Conservation (phyloP, 345 rosid species). For the Brassica juncea region DNA sequence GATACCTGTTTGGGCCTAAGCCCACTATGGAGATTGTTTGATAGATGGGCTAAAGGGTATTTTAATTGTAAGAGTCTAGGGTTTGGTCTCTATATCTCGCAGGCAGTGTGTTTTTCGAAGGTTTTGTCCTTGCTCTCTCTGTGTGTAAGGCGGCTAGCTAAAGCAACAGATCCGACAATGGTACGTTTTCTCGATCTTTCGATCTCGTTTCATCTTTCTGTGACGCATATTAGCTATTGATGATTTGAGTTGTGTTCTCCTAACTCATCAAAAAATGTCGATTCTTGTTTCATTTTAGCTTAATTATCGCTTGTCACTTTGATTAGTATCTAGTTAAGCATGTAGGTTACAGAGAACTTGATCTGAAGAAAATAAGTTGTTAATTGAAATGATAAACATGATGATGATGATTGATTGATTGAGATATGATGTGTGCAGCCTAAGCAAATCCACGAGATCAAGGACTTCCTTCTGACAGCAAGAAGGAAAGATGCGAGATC, state of each 20-base stretch:
- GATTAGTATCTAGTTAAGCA: background rate
- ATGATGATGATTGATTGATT: background rate
- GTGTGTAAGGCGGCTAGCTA: slow-evolving; percentile 13
- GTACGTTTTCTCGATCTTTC: background rate
- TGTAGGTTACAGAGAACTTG: background rate
- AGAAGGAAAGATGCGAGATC: slow-evolving; percentile 94
- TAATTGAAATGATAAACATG: background rate
- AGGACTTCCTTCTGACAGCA: slow-evolving; percentile 95
- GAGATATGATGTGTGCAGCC: slow-evolving; percentile 51
- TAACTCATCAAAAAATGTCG: background rate
- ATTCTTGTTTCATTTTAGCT: background rate
- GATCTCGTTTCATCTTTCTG: background rate
- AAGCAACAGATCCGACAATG: slow-evolving; percentile 18
- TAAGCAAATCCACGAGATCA: slow-evolving; percentile 91
- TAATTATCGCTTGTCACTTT: background rate
- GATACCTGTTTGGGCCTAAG: background rate
- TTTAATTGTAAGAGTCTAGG: background rate
- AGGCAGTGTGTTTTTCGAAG: background rate
- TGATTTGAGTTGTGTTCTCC: background rate
- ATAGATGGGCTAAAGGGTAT: background rate
- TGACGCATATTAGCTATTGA: background rate
- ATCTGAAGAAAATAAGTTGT: background rate
- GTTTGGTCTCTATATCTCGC: slow-evolving; percentile 1
- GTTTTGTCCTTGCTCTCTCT: slow-evolving; percentile 12
- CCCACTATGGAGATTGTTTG: background rate